Percentiles rank a stretch among this genome's conserved stretches.
Evolutionary conservation across 129 eudicot species (phyloP).

Genomic region (Flaveria sonorensis): DNA sequence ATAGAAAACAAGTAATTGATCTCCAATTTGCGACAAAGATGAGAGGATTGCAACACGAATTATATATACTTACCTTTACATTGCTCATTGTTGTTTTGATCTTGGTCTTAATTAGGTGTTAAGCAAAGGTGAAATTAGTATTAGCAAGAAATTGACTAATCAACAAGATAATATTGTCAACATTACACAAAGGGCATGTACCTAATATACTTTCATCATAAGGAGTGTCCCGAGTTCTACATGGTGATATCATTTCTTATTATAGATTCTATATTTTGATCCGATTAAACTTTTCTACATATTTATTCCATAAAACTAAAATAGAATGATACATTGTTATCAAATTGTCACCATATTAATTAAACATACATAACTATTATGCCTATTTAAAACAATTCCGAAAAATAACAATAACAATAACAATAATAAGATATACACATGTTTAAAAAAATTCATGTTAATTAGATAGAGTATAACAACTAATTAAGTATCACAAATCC

Average conservation of each 20-base stretch:
- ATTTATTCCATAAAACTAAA: background rate
- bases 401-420: too few species aligned
- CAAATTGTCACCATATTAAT: background rate
- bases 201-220: slow-evolving; percentile 19
- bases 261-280: background rate
- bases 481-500: too few species aligned
- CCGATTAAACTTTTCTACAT: background rate
- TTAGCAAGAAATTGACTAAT: slow-evolving; percentile 36
- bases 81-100: slow-evolving; percentile 1
- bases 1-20: background rate
- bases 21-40: background rate
- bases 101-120: slow-evolving; percentile 20
- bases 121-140: slow-evolving; percentile 33
- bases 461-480: background rate
- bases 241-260: background rate
- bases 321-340: background rate
- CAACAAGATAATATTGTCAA: slow-evolving; percentile 36
- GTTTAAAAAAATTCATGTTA: background rate
- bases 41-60: slow-evolving; percentile 4
- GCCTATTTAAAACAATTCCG: background rate
- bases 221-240: background rate
- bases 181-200: slow-evolving; percentile 35
- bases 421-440: background rate
- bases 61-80: background rate
- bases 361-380: background rate